These are phyloP conservation scores for Sinapis alba DNA, from an alignment of 441 rosid species.

Conservation along the genomic window DNA sequence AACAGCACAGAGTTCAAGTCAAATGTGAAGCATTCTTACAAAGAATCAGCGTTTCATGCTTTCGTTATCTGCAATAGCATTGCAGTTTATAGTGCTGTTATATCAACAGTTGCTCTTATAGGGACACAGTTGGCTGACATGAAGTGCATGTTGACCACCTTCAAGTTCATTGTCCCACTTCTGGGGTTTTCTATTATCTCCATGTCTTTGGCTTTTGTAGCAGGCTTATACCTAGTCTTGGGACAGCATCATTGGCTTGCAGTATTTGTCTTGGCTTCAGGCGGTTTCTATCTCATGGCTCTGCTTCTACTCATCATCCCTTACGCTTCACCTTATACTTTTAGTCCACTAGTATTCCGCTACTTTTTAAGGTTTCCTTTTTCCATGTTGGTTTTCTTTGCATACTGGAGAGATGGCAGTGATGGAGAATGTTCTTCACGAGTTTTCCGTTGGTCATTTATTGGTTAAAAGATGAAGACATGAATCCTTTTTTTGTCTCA, in stretches of 20 bases:
- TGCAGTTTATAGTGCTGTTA: conserved; percentile 20
- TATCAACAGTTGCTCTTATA: conserved; percentile 29
- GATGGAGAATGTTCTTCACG: conserved; percentile 1
- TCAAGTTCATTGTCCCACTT: conserved; percentile 23
- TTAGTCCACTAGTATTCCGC: conserved; percentile 18
- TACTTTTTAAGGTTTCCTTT: conserved; percentile 24
- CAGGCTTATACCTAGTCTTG: conserved; percentile 17
- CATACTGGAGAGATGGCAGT: neutral
- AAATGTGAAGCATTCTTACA: conserved; percentile 17
- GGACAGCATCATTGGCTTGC: conserved; percentile 32
- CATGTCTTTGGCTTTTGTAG: conserved; percentile 31
- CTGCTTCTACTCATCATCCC: conserved; percentile 26
- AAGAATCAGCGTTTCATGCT: conserved; percentile 16
- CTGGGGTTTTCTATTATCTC: conserved; percentile 20
- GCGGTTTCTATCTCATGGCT: conserved; percentile 2
- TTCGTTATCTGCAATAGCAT: conserved; percentile 32
- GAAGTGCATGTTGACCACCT: conserved; percentile 20
- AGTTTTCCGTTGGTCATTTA: conserved; percentile 1
- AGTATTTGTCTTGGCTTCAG: conserved; percentile 18
- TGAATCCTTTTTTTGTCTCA: too few relatives aligned
- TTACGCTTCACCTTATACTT: conserved; percentile 22
- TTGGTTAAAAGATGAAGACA: neutral
- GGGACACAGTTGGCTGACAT: conserved; percentile 32
- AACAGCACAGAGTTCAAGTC: conserved; percentile 27
- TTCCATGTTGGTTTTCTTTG: conserved; percentile 26